Evolutionary conservation across 2,329 filamentous ascomycete species (phyloP).

Genomic region (Sarocladiaceae sp.): DNA sequence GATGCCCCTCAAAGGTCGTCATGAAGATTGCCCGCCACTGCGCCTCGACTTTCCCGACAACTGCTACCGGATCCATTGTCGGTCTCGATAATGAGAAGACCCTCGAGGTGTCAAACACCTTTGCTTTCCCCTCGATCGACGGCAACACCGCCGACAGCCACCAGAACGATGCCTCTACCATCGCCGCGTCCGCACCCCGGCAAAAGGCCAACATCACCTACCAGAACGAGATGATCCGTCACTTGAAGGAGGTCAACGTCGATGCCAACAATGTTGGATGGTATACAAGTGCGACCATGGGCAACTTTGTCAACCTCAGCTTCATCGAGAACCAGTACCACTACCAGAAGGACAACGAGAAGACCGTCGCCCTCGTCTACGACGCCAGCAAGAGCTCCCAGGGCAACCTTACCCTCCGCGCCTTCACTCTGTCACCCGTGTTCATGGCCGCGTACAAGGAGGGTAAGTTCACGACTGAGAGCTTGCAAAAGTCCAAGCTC

Average conservation of each 20-base stretch:
- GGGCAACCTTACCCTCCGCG: slow-evolving; percentile 80
- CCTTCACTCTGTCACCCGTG: slow-evolving; percentile 78
- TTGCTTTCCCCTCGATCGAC: slow-evolving; percentile 85
- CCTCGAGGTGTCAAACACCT: slow-evolving; percentile 89
- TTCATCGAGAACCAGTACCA: slow-evolving; percentile 97
- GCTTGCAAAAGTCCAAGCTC: slow-evolving; percentile 89
- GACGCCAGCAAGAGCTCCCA: slow-evolving; percentile 94
- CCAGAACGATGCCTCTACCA: slow-evolving; percentile 66
- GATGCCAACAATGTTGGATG: slow-evolving; percentile 97
- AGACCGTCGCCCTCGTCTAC: slow-evolving; percentile 83
- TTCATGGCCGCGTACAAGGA: slow-evolving; percentile 95
- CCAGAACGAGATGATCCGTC: slow-evolving; percentile 95
- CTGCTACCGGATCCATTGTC: slow-evolving; percentile 82
- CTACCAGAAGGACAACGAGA: slow-evolving; percentile 94
- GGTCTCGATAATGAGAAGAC: slow-evolving; percentile 82
- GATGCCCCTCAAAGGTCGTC: slow-evolving; percentile 57
- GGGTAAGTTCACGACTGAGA: slow-evolving; percentile 95
- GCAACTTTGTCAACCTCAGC: slow-evolving; percentile 91
- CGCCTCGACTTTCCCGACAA: slow-evolving; percentile 78
- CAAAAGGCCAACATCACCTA: slow-evolving; percentile 85
- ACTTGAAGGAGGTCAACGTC: slow-evolving; percentile 93
- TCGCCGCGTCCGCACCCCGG: slow-evolving; percentile 82
- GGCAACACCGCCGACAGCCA: slow-evolving; percentile 62
- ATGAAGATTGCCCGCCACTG: slow-evolving; percentile 99
- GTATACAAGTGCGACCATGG: slow-evolving; percentile 98